Conservation (phyloP, 352 stramenopile species). For the Phytophthora kernoviae region DNA sequence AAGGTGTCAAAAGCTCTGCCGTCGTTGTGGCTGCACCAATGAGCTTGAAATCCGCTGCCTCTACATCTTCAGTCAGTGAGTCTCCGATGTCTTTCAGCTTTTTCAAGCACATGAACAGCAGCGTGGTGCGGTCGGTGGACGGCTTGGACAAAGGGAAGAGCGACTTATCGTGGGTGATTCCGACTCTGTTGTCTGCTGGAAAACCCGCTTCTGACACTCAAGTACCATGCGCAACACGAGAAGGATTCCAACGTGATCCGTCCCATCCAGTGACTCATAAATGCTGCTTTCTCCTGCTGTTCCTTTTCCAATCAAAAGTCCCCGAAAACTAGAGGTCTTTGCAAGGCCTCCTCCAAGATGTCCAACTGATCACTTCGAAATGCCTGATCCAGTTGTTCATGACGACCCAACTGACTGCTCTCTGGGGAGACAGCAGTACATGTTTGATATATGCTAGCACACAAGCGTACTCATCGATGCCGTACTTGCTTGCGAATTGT, state of each 20-base stretch:
- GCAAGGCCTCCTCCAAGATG: constrained; percentile 69
- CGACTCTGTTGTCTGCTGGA: constrained; percentile 19
- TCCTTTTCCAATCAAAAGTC: constrained; percentile 51
- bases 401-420: constrained; percentile 4
- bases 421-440: constrained; percentile 32
- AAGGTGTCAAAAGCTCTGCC: constrained; percentile 44
- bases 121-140: constrained; percentile 56
- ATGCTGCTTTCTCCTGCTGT: constrained; percentile 29
- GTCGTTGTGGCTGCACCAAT: constrained; percentile 46
- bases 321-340: constrained; percentile 56
- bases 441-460: constrained; percentile 68
- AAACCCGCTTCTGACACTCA: constrained; percentile 72
- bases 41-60: constrained; percentile 58
- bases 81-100: constrained; percentile 61
- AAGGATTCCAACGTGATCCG: constrained; percentile 73
- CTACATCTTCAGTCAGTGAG: constrained; percentile 8
- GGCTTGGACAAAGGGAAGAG: constrained; percentile 60
- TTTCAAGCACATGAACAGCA: constrained; percentile 85
- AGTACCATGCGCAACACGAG: constrained; percentile 73
- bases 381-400: constrained; percentile 23
- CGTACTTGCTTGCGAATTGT: constrained; percentile 75
- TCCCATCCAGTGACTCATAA: constrained; percentile 64
- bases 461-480: constrained; percentile 64
- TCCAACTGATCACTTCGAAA: constrained; percentile 59
- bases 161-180: constrained; percentile 11